Base-by-base conservation (phyloP, 2,329 filamentous ascomycete genomes). In the Simplicillium sp. region DNA sequence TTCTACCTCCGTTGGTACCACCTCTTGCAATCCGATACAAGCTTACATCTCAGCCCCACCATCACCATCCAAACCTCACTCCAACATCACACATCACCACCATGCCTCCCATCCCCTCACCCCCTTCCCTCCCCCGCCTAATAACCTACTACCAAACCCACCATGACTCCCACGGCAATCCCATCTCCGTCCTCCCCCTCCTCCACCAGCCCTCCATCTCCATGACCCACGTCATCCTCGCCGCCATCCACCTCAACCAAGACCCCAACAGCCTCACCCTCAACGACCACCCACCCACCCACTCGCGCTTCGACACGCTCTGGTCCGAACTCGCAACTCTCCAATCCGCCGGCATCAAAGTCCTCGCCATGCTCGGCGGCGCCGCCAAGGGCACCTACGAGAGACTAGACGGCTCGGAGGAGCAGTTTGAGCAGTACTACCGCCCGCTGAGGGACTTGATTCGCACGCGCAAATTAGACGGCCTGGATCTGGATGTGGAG, bases 321-420 rank as follows among this genome's bases (percentile, higher is more conserved):
- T 96, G 88, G 87, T 73, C 73, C 16, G 89, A 96, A 59, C 75
- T 87, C 8, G 71, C 73, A 7, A 67, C 80, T 47, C 65, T 95
- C 6, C 83, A 92, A 57, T 74, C 73, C 2, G 71, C 73, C 7
- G 87, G 87, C 34, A 71, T 95, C 47, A 87, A 83, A 52, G 78
- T 95, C 11, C 71, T 94, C 56, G 86, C 78, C 41, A 92, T 96
- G 85, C 69, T 95, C 2, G 89, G 89, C 32, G 89, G 89, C 13
- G 87, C 88, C 3, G 87, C 87, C 0, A 72, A 74, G 44, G 89
- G 88, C 11, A 83, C 79, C 11, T 95, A 75, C 41, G 18, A 45
- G 37, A 70, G 70, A 1, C 71, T 80, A 3, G 75, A 82, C 52
- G 75, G 77, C 42, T 57, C 57, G 36, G 56, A 67, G 31, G 64